phyloP scores from a whole-genome alignment of 1,139 yeast species.

The Debaryomyces subglobosus region DNA sequence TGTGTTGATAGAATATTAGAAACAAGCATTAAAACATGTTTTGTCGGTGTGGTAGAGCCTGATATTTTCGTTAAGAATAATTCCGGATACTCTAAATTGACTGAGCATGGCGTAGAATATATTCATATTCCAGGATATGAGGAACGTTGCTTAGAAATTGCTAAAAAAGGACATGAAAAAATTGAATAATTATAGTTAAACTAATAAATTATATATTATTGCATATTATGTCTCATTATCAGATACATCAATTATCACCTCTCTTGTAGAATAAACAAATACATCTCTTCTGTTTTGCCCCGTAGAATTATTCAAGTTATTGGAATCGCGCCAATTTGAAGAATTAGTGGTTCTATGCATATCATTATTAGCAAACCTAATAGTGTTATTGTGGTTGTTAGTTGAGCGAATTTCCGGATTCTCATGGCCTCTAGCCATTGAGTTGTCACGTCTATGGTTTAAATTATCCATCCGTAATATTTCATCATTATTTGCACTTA shows the following conservation, averaged over 20 bases:
- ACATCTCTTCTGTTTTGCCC: constrained; percentile 41
- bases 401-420: background rate
- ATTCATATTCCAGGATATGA: constrained; percentile 85
- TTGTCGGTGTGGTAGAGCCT: constrained; percentile 93
- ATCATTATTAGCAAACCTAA: background rate
- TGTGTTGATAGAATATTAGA: constrained; percentile 79
- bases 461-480: background rate
- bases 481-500: background rate
- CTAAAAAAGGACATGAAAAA: constrained; percentile 70
- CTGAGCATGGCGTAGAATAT: constrained; percentile 64
- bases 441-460: background rate
- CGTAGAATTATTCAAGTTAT: constrained; percentile 10
- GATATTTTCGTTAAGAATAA: constrained; percentile 83
- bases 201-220: background rate
- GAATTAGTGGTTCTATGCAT: background rate
- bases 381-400: background rate
- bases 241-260: constrained; percentile 46
- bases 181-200: constrained; percentile 8
- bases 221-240: constrained; percentile 5
- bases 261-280: constrained; percentile 59
- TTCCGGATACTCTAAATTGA: constrained; percentile 59
- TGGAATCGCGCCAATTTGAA: background rate
- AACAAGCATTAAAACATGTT: constrained; percentile 65
- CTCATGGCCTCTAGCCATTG: background rate
- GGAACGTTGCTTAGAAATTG: constrained; percentile 69